Conservation (phyloP, 2,329 filamentous ascomycete species). For the Alternaria incomplexa region DNA sequence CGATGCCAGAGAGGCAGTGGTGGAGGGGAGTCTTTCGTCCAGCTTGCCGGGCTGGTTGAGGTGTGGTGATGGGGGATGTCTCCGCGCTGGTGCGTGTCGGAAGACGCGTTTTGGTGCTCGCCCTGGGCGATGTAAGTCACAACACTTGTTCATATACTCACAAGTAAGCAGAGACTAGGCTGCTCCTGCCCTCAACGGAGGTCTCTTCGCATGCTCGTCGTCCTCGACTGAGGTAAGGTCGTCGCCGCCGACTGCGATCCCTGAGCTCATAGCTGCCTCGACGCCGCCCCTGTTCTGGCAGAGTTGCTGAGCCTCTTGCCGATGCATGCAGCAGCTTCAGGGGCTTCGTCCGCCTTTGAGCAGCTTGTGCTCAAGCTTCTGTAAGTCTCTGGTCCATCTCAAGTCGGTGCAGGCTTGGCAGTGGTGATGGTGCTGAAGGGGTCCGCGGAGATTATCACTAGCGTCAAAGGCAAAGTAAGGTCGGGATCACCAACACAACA, state of each 20-base stretch:
- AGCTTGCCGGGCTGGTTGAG: not conserved
- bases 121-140: not conserved
- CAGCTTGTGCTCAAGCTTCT: not conserved
- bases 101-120: not conserved
- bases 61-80: not conserved
- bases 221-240: not conserved
- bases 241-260: not conserved
- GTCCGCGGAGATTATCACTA: constrained; percentile 3
- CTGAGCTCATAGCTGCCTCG: not conserved
- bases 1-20: not conserved
- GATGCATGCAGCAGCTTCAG: not conserved
- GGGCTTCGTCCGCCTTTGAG: not conserved
- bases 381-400: not conserved
- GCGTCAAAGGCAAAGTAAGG: not conserved
- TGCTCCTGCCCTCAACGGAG: not conserved
- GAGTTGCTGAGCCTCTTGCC: not conserved
- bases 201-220: not conserved
- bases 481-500: constrained; percentile 1
- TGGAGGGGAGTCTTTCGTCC: not conserved
- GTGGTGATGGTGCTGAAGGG: constrained; percentile 1
- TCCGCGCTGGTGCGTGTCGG: not conserved
- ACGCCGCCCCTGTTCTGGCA: not conserved
- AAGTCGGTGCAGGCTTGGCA: not conserved
- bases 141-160: not conserved
- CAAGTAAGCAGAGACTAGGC: not conserved